Evolutionary conservation across 345 rosid species (phyloP).

Genomic region (Brassica juncea): DNA sequence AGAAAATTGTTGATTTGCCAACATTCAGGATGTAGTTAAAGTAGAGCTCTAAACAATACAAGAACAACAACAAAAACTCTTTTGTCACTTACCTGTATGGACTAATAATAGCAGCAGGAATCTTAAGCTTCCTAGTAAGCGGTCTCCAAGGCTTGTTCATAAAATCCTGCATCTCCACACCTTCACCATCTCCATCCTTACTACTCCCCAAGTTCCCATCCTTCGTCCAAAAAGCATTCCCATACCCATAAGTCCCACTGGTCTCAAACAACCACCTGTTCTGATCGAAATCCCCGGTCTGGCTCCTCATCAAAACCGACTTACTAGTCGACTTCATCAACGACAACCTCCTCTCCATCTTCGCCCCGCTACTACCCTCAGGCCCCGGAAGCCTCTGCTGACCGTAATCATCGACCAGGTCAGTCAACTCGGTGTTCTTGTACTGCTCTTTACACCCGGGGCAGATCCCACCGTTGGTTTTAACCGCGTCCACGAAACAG

Average conservation of each 20-base stretch:
- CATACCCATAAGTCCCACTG: constrained; percentile 87
- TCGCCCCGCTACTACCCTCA: constrained; percentile 54
- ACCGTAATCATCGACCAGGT: constrained; percentile 38
- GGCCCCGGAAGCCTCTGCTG: constrained; percentile 69
- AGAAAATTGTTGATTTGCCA: too few relatives aligned
- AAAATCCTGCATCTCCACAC: constrained; percentile 63
- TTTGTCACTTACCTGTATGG: constrained; percentile 65
- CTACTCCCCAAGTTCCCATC: constrained; percentile 75
- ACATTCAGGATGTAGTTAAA: too few relatives aligned
- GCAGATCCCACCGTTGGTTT: constrained; percentile 76
- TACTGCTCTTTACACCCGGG: constrained; percentile 93
- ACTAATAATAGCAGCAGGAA: constrained; percentile 91
- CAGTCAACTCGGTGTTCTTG: constrained; percentile 78
- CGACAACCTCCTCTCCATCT: constrained; percentile 91
- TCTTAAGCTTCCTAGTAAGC: constrained; percentile 84
- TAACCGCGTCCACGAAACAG: constrained; percentile 88
- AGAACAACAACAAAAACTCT: not conserved
- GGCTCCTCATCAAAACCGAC: constrained; percentile 86
- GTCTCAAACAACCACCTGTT: constrained; percentile 95
- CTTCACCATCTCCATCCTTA: constrained; percentile 61
- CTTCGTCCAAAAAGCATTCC: constrained; percentile 94
- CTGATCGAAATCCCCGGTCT: constrained; percentile 93
- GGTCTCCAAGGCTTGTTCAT: constrained; percentile 97
- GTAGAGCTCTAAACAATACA: not conserved
- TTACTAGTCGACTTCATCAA: constrained; percentile 83